A percentile compares a stretch with the other conserved stretches of the same genome.
phyloP scores from a whole-genome alignment of 352 stramenopile genomes.

The Thalassiosira mediterranea region DNA sequence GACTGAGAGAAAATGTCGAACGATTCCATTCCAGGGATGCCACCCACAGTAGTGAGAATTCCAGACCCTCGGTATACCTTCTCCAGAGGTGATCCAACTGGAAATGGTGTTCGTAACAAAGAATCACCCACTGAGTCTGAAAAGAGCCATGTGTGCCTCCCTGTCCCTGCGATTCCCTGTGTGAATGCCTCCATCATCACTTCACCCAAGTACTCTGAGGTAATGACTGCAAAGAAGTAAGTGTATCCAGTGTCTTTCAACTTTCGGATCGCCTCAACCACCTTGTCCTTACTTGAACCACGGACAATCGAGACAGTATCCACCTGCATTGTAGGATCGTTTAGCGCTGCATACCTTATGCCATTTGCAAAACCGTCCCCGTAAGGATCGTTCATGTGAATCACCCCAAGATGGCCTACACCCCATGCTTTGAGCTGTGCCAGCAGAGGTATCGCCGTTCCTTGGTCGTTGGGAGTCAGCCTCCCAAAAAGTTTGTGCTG shows the following conservation, averaged over 20 bases:
- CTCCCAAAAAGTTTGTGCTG: slow-evolving; percentile 68
- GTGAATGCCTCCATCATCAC: slow-evolving; percentile 54
- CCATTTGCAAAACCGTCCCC: slow-evolving; percentile 21
- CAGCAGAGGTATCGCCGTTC: slow-evolving; percentile 56
- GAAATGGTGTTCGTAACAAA: slow-evolving; percentile 10
- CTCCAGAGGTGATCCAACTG: slow-evolving; percentile 25
- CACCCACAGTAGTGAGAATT: slow-evolving; percentile 31
- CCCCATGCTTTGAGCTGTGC: slow-evolving; percentile 11
- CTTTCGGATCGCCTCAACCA: slow-evolving; percentile 14
- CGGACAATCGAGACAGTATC: neutral
- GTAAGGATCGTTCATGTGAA: slow-evolving; percentile 40
- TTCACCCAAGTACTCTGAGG: slow-evolving; percentile 14
- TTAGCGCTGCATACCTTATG: slow-evolving; percentile 5
- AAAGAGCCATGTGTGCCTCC: slow-evolving; percentile 63
- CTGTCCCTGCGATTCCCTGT: slow-evolving; percentile 54
- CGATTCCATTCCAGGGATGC: slow-evolving; percentile 31
- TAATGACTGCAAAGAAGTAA: slow-evolving; percentile 52
- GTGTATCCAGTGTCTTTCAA: slow-evolving; percentile 33
- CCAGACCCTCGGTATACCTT: slow-evolving; percentile 42
- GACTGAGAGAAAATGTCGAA: slow-evolving; percentile 44
- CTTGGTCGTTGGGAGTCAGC: slow-evolving; percentile 60
- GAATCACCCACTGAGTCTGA: slow-evolving; percentile 34
- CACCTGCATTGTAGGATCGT: neutral
- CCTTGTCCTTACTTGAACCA: neutral
- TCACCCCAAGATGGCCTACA: slow-evolving; percentile 32